These are phyloP conservation scores for Hemerocallis citrina DNA, from an alignment of 106 monocot genomes.

Conservation along the genomic window DNA sequence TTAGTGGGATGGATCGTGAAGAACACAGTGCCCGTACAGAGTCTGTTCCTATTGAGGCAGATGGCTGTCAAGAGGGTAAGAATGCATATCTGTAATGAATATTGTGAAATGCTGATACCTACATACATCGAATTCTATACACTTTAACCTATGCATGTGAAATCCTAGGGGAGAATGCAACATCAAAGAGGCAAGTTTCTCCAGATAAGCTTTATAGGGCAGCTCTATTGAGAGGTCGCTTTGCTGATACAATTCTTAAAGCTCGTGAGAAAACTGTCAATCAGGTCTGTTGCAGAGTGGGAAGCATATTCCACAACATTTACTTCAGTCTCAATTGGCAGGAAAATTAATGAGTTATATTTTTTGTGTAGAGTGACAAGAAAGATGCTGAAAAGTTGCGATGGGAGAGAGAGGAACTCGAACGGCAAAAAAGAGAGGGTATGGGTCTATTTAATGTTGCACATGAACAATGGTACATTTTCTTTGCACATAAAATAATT, in stretches of 20 bases:
- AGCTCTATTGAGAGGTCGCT: slow-evolving; percentile 71
- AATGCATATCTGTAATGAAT: slow-evolving; percentile 31
- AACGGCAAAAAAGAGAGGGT: slow-evolving; percentile 74
- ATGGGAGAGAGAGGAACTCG: slow-evolving; percentile 80
- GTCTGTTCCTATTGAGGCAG: slow-evolving; percentile 18
- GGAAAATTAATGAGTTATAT: background rate
- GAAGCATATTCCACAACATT: background rate
- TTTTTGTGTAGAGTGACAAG: slow-evolving; percentile 41
- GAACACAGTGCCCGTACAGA: slow-evolving; percentile 24
- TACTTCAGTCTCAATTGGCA: background rate
- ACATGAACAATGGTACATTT: background rate
- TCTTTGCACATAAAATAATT: no score
- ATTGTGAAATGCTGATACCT: slow-evolving; percentile 12
- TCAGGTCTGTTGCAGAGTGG: slow-evolving; percentile 44
- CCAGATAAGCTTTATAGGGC: slow-evolving; percentile 75
- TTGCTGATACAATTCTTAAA: slow-evolving; percentile 94
- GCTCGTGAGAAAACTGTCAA: slow-evolving; percentile 89
- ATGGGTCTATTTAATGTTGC: background rate
- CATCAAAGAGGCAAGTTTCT: slow-evolving; percentile 72
- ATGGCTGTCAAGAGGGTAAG: slow-evolving; percentile 72
- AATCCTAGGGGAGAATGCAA: slow-evolving; percentile 56
- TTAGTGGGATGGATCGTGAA: slow-evolving; percentile 19
- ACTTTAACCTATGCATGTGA: slow-evolving; percentile 26
- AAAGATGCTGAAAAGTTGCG: slow-evolving; percentile 75
- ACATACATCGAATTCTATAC: slow-evolving; percentile 27